phyloP scores from a whole-genome alignment of 176 grass and related monocot genomes.

The Carex scoparia region DNA sequence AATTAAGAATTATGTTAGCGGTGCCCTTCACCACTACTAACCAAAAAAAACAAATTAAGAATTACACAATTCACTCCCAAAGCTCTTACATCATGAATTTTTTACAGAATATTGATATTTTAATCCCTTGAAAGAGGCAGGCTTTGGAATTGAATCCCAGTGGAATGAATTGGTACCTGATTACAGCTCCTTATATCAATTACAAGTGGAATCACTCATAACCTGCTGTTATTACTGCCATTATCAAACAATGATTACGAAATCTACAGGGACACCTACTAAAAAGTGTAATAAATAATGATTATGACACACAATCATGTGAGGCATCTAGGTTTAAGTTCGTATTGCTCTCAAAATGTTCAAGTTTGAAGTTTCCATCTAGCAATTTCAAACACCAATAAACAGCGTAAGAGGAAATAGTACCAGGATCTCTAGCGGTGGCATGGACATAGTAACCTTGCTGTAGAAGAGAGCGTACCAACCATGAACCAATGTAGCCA shows the following conservation, averaged over 20 bases:
- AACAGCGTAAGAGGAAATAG: not conserved
- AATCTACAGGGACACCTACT: not conserved
- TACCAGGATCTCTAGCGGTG: constrained; percentile 63
- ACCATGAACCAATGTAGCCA: constrained; percentile 81
- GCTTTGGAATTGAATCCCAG: not conserved
- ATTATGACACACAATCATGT: not conserved
- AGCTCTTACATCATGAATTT: not conserved
- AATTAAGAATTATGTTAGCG: not conserved
- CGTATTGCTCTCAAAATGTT: not conserved
- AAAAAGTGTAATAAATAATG: not conserved
- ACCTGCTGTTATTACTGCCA: not conserved
- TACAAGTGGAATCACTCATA: not conserved
- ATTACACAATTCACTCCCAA: not conserved
- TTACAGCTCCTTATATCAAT: not conserved
- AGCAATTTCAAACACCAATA: not conserved
- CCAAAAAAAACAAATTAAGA: not conserved
- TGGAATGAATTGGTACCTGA: not conserved
- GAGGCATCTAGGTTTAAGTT: not conserved
- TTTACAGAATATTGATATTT: not conserved
- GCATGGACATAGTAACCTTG: constrained; percentile 70
- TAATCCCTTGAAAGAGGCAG: not conserved
- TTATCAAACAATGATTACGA: not conserved
- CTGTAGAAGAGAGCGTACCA: constrained; percentile 56
- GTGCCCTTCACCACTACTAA: no score
- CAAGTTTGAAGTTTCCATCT: not conserved